Conservation (phyloP, 2,329 filamentous ascomycete genomes). For the Penicillium italicum region DNA sequence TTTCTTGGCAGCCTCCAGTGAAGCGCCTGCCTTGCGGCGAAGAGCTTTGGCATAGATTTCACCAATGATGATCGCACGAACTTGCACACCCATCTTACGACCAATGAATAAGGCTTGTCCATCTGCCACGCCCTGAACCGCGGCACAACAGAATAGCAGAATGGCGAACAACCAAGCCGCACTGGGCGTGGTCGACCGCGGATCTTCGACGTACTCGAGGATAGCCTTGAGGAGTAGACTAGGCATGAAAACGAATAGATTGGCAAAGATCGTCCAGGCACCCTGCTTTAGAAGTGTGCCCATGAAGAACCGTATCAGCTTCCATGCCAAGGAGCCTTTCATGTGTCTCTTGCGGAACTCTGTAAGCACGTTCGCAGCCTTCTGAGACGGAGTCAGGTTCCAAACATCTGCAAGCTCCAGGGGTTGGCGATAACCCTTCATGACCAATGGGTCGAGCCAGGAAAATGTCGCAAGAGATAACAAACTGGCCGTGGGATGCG, state of each 20-base stretch:
- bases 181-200: constrained; percentile 69
- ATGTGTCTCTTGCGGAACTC: constrained; percentile 84
- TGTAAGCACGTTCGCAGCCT: constrained; percentile 73
- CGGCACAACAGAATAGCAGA: constrained; percentile 77
- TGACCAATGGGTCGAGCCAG: constrained; percentile 88
- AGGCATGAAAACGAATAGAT: constrained; percentile 83
- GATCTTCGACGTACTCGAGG: constrained; percentile 87
- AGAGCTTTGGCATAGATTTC: constrained; percentile 97
- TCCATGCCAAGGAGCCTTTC: constrained; percentile 72
- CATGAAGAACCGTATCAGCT: constrained; percentile 82
- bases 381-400: constrained; percentile 85
- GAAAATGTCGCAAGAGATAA: constrained; percentile 83
- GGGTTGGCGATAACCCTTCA: constrained; percentile 80
- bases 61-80: constrained; percentile 91
- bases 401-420: constrained; percentile 83
- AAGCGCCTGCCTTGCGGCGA: constrained; percentile 79
- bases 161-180: constrained; percentile 96
- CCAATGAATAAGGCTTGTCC: constrained; percentile 90
- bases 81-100: constrained; percentile 86
- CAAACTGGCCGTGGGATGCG: constrained; percentile 81
- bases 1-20: constrained; percentile 69
- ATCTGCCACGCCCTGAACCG: constrained; percentile 76
- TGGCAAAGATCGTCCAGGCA: constrained; percentile 72
- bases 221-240: constrained; percentile 89
- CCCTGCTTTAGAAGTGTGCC: constrained; percentile 71